phyloP scores from a whole-genome alignment of 371 early-diverging fungal species.

The Lichtheimia ramosa region DNA sequence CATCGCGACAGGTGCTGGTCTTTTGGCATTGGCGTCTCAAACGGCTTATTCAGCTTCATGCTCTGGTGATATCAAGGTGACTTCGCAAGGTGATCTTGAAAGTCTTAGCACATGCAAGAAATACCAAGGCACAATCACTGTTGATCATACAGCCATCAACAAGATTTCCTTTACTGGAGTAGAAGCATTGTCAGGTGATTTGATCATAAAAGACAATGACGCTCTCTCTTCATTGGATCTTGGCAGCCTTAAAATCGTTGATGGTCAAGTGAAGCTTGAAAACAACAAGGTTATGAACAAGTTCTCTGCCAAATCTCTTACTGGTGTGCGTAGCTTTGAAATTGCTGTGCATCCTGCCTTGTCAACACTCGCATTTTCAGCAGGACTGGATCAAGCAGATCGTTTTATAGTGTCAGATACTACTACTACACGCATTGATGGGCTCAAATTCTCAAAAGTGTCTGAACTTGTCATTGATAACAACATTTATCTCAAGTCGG shows the following conservation, averaged over 20 bases:
- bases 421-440: slow-evolving; percentile 43
- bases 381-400: slow-evolving; percentile 38
- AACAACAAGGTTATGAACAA: slow-evolving; percentile 46
- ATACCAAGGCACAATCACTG: slow-evolving; percentile 14
- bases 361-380: slow-evolving; percentile 33
- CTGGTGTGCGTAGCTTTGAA: slow-evolving; percentile 36
- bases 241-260: slow-evolving; percentile 17
- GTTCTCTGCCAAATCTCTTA: slow-evolving; percentile 32
- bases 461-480: slow-evolving; percentile 41
- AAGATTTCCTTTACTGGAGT: slow-evolving; percentile 13
- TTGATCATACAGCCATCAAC: slow-evolving; percentile 11
- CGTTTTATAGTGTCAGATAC: slow-evolving; percentile 41
- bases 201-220: slow-evolving; percentile 16
- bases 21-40: too few relatives aligned
- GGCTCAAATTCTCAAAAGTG: slow-evolving; percentile 32
- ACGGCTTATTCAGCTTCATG: slow-evolving; percentile 8
- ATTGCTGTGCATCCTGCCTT: slow-evolving; percentile 43
- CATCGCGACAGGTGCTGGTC: too few relatives aligned
- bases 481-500: slow-evolving; percentile 46
- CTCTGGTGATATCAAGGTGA: slow-evolving; percentile 20
- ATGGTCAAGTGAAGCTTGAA: slow-evolving; percentile 36
- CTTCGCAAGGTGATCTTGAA: slow-evolving; percentile 17
- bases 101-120: slow-evolving; percentile 11
- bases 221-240: slow-evolving; percentile 8
- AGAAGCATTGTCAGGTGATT: slow-evolving; percentile 15